Percentiles rank a stretch among this genome's conserved stretches.
Conservation (phyloP, 257 asterid species). For the Ilex asprella region DNA sequence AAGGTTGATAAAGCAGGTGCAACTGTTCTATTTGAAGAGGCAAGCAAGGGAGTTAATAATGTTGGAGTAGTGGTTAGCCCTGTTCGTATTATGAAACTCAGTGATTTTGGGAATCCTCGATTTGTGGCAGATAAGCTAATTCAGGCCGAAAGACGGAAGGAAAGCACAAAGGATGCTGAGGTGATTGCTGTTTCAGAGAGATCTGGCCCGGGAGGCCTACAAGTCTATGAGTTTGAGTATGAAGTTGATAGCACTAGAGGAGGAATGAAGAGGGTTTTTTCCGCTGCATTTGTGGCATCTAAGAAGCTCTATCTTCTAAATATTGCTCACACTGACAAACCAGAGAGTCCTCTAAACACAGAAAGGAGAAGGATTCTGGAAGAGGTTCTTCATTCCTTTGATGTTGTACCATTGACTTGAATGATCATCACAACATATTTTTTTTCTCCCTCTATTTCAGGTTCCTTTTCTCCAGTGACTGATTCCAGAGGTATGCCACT, state of each 20-base stretch:
- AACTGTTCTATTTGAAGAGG: conserved; percentile 66
- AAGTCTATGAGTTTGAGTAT: conserved; percentile 89
- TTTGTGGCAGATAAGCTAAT: conserved; percentile 87
- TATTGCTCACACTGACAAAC: conserved; percentile 57
- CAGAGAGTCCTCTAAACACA: conserved; percentile 49
- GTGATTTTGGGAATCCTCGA: conserved; percentile 77
- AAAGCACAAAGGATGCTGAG: conserved; percentile 82
- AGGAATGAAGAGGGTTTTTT: conserved; percentile 77
- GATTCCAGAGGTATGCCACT: too few species aligned
- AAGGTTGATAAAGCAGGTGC: conserved; percentile 98
- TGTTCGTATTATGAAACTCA: conserved; percentile 54
- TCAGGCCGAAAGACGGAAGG: conserved; percentile 88
- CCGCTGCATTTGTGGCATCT: conserved; percentile 82
- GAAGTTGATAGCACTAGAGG: conserved; percentile 85
- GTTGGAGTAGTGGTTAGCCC: conserved; percentile 85
- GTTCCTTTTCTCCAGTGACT: too few species aligned
- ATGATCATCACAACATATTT: conserved; percentile 3
- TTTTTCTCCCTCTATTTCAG: background rate
- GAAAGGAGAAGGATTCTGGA: conserved; percentile 49
- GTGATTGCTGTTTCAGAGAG: conserved; percentile 77
- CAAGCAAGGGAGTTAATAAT: conserved; percentile 58
- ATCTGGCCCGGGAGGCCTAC: conserved; percentile 47
- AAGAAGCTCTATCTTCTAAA: conserved; percentile 80
- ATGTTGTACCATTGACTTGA: conserved; percentile 39
- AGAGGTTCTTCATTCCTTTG: conserved; percentile 80